Evolutionary conservation across 768 basidiomycete species (phyloP).

Genomic region (Collybia mongolica): DNA sequence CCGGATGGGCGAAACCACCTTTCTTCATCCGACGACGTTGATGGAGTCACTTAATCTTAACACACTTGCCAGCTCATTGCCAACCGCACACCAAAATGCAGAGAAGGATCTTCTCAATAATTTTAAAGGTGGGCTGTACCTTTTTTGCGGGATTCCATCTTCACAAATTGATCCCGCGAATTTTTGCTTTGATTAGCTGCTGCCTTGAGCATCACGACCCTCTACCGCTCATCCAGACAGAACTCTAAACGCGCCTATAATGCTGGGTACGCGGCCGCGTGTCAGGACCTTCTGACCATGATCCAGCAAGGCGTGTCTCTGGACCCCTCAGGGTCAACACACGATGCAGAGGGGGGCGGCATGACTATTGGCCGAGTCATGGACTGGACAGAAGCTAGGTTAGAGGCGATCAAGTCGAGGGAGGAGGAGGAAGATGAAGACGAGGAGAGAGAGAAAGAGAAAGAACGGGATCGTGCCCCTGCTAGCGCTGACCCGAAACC

Average conservation of each 20-base stretch:
- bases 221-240: slow-evolving; percentile 77
- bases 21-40: slow-evolving; percentile 34
- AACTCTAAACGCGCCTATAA: slow-evolving; percentile 81
- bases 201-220: slow-evolving; percentile 80
- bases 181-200: slow-evolving; percentile 50
- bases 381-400: slow-evolving; percentile 82
- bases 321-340: slow-evolving; percentile 37
- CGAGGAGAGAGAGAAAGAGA: slow-evolving; percentile 63
- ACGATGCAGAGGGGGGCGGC: slow-evolving; percentile 50
- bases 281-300: slow-evolving; percentile 78
- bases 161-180: slow-evolving; percentile 11
- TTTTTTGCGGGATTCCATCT: slow-evolving; percentile 14
- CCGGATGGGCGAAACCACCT: too few species aligned
- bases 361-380: slow-evolving; percentile 79
- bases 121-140: slow-evolving; percentile 60
- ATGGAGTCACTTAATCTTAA: slow-evolving; percentile 83
- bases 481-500: slow-evolving; percentile 18
- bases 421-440: slow-evolving; percentile 86
- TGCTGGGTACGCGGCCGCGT: slow-evolving; percentile 76
- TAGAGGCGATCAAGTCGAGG: slow-evolving; percentile 71
- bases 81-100: slow-evolving; percentile 69
- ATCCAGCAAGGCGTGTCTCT: slow-evolving; percentile 81
- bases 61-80: slow-evolving; percentile 75
- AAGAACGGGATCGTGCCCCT: slow-evolving; percentile 34
- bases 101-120: slow-evolving; percentile 81